Base-by-base conservation (phyloP, 164 flowering plant species). In the Vitis amurensis region DNA sequence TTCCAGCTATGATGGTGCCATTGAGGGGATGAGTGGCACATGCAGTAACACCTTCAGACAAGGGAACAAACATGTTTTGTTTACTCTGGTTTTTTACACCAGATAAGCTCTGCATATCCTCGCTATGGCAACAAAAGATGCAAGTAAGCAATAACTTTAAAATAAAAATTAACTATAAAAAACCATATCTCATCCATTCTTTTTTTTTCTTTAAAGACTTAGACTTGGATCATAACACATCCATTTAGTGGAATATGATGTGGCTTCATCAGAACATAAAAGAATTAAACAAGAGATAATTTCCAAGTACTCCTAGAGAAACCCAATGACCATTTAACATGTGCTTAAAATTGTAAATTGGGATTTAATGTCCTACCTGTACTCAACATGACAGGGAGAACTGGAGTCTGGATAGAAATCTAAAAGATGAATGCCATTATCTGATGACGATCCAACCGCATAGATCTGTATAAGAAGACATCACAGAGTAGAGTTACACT, bases 381-480 rank as follows among this genome's bases (percentile, higher is more conserved):
- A 87, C 65, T 92, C 92, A 17, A 92, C 96, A 82, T 95, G 94
- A 77, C 96, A 85, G 29, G 92, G 89, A 63, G 98, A 90, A 68
- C 71, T 77, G 44, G 85, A 19, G 69, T 81, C 87, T 29, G 94
- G 98, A 76, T 85, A 82, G 80, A 95, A 95, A 81, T 95, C 99
- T 67, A 95, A 76, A 66, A 95, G 81, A 83, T 90, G 80, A 64
- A 95, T 76, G 52, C 97, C 97, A 69, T 82, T 69, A 19, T 73
- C 77, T 27, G 86, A 80, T 63, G 92, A 69, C 49, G 97, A 88
- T 67, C 90, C 94, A 68, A 89, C 91, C 48, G 79, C 94, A 81
- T 91, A 95, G 55, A 90, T 81, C 99, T 95, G 91, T 80, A 84
- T 1, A 3, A 77, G 14, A 61, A 68, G 57, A 63, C 13, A 76